Evolutionary conservation across 306 rosid genomes (phyloP), one percentile per base, ranked within the genome.

Genomic region (Castanospermum australe): DNA sequence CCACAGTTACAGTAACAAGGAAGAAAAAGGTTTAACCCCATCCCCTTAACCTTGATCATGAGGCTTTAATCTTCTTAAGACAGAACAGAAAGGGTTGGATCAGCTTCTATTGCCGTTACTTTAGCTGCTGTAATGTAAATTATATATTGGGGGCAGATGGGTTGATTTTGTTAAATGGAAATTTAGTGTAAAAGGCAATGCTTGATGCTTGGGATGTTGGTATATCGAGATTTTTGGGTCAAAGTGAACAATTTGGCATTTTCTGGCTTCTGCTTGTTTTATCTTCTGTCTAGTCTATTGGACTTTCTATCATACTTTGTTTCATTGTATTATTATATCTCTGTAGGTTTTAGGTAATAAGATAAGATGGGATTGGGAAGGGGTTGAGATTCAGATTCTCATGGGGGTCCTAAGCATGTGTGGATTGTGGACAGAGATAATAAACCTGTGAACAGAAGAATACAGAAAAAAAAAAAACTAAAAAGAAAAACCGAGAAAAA

Each of bases 391-490:
- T 56, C 63, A 66, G 72, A 48, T 78, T 73, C 62, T 47, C 4
- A 78, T 73, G 77, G 80, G 77, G 80, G 86, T 72, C 86, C 80
- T 78, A 17, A 73, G 70, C 86, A 77, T 77, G 86, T 77, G 86
- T 82, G 79, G 48, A 77, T 63, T 71, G 64, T 33, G 79, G 25
- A 41, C 75, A 63, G 63, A 70, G 0, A 55, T 63, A 42, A 71
- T 82, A 63, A 64, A 22, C 44, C 30, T 44, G 73, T 80, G 73
- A 71, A 51, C 20, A 22, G 35, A 15, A 8, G 24, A 62, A 50
- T 30, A 28, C 9, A 47, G 15, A 52, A 22, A 8, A 38, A 38
- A 6, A 8, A 6, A 6, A 8, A 6, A 38, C 1, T 38, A 38
- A 38, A 38, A 38, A 11, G 59, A 22, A 22, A 18, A 63, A 45